Base-by-base conservation (phyloP, 805 yeast species). In the Maudiozyma saulgeensis region DNA sequence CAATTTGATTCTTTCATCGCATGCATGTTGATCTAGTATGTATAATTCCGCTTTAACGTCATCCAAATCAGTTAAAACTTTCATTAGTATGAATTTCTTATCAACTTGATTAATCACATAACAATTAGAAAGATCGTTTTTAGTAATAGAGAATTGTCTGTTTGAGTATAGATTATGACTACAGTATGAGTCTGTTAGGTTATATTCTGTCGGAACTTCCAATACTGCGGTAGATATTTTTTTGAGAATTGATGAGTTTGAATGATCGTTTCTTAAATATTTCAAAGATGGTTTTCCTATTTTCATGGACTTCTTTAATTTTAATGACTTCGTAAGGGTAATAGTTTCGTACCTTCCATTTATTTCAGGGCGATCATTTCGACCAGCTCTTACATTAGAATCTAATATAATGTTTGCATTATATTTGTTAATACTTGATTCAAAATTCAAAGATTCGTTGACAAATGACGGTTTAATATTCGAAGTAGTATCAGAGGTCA, bases 11-110 rank as follows among this genome's bases (percentile, higher is more conserved):
- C 96, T 64, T 60, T 88, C 96, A 64, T 85, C 95, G 48, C 83
- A 79, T 0, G 96, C 96, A 68, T 88, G 96, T 58, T 87, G 96
- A 60, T 88, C 96, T 5, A 84, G 57, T 1, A 78, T 65, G 19
- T 78, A 62, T 15, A 78, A 55, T 32, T 42, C 39, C 0, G 58
- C 43, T 7, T 53, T 51, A 1, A 52, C 34, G 1, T 58, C n/a
- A 1, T 45, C 43, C 0, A 46, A 16, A 9, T 25, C 40, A 4
- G 43, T 7, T 4, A 26, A 37, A 0, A 60, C 39, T 23, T 63
- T 68, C 2, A 76, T 62, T 4, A 87, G 66, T 8, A 88, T 78
- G 57, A 86, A 86, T 59, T 82, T 84, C 3, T 64, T 58, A 43
- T 80, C 87, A 2, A 85, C 66, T 60, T 87, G 95, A 4, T 75